Conservation (phyloP, 768 basidiomycete genomes). For the Gloeopeniophorella convolvens region DNA sequence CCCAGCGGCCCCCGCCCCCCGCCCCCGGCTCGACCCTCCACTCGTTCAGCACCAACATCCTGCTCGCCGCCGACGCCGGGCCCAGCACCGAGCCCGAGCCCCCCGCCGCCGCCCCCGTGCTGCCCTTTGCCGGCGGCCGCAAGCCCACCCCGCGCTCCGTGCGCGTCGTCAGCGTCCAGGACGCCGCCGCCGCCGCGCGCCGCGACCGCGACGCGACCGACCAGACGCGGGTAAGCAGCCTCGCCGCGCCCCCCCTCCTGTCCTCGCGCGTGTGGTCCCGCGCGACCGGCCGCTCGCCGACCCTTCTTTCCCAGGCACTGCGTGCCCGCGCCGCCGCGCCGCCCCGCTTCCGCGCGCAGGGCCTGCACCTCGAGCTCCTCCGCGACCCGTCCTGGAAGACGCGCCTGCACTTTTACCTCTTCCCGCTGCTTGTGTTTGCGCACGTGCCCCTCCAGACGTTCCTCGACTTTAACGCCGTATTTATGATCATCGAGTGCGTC, state of each 20-base stretch:
- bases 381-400: slow-evolving; percentile 50
- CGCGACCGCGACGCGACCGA: slow-evolving; percentile 44
- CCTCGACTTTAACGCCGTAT: slow-evolving; percentile 86
- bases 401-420: slow-evolving; percentile 59
- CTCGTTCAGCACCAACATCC: slow-evolving; percentile 42
- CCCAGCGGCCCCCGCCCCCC: slow-evolving; percentile 68
- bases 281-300: slow-evolving; percentile 41
- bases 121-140: slow-evolving; percentile 50
- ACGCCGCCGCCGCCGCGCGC: slow-evolving; percentile 27
- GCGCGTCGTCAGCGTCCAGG: slow-evolving; percentile 68
- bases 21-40: slow-evolving; percentile 67
- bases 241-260: slow-evolving; percentile 26
- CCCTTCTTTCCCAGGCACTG: slow-evolving; percentile 35
- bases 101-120: slow-evolving; percentile 25
- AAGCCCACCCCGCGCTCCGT: slow-evolving; percentile 77
- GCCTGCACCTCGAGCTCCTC: slow-evolving; percentile 62
- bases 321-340: slow-evolving; percentile 29
- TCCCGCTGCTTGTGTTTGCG: slow-evolving; percentile 64
- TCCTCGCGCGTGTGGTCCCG: slow-evolving; percentile 53
- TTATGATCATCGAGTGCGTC: slow-evolving; percentile 76
- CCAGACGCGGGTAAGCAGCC: slow-evolving; percentile 37
- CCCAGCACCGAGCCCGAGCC: slow-evolving; percentile 18
- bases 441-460: slow-evolving; percentile 75
- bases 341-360: slow-evolving; percentile 62
- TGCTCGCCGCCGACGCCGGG: slow-evolving; percentile 15